phyloP scores from a whole-genome alignment of 2,329 filamentous ascomycete genomes.

The Penicillium sp. region DNA sequence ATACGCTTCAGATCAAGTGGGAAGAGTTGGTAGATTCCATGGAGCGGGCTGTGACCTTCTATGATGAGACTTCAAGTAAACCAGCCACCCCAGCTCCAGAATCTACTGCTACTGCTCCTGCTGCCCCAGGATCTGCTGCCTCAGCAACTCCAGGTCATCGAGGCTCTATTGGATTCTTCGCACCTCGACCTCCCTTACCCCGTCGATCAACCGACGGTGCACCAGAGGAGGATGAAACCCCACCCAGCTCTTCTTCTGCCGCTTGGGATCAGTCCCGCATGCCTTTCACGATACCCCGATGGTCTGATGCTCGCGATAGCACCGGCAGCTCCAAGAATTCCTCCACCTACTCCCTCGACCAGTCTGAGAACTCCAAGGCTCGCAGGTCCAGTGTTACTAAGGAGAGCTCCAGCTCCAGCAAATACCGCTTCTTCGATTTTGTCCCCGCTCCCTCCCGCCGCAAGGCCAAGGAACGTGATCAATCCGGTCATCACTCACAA shows the following conservation, averaged over 20 bases:
- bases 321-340: constrained; percentile 49
- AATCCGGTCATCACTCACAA: constrained; percentile 33
- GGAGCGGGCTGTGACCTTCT: constrained; percentile 44
- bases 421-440: constrained; percentile 47
- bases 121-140: constrained; percentile 22
- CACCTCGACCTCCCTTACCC: constrained; percentile 36
- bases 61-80: constrained; percentile 41
- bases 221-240: constrained; percentile 46
- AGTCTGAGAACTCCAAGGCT: constrained; percentile 36
- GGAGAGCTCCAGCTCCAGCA: constrained; percentile 38
- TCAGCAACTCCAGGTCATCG: constrained; percentile 29
- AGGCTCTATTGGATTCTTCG: constrained; percentile 44
- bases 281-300: constrained; percentile 41
- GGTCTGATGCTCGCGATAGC: constrained; percentile 42
- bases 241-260: constrained; percentile 45
- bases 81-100: constrained; percentile 40
- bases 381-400: constrained; percentile 41
- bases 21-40: constrained; percentile 51
- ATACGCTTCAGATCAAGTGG: constrained; percentile 49
- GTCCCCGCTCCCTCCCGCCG: constrained; percentile 43
- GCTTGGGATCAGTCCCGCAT: constrained; percentile 45
- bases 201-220: constrained; percentile 41
- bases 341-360: constrained; percentile 47
- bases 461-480: constrained; percentile 43
- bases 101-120: constrained; percentile 29